phyloP scores from a whole-genome alignment of 352 stramenopile genomes.

The Plasmopara muralis region DNA sequence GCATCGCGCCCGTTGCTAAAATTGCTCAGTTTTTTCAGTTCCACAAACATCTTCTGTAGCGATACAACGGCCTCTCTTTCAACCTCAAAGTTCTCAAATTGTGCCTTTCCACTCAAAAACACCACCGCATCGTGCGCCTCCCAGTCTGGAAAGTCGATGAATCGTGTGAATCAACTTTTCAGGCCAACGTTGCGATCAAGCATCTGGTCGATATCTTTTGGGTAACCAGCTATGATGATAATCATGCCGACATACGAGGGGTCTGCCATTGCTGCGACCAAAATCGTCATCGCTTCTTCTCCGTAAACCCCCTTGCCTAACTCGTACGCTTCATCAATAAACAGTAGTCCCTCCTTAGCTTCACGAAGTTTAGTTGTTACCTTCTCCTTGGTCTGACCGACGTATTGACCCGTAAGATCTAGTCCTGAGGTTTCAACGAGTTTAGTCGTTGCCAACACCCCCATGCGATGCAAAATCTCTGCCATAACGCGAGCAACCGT shows the following conservation, averaged over 20 bases:
- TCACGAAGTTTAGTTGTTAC: constrained; percentile 84
- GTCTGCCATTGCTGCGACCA: constrained; percentile 87
- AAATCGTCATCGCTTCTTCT: constrained; percentile 85
- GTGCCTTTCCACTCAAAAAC: constrained; percentile 43
- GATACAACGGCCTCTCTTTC: constrained; percentile 54
- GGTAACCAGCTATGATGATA: constrained; percentile 88
- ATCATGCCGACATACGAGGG: constrained; percentile 79
- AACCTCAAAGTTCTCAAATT: constrained; percentile 68
- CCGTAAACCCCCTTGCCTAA: constrained; percentile 74
- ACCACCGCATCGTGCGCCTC: constrained; percentile 67
- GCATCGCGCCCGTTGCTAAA: constrained; percentile 89
- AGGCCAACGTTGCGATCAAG: constrained; percentile 81
- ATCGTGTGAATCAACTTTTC: constrained; percentile 87
- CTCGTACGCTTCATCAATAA: constrained; percentile 91
- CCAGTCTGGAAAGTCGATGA: constrained; percentile 88
- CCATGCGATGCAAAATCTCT: constrained; percentile 91
- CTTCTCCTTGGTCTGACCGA: constrained; percentile 88
- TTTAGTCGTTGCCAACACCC: constrained; percentile 85
- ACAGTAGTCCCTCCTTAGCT: constrained; percentile 88
- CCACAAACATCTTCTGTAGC: constrained; percentile 48
- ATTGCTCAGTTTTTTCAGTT: constrained; percentile 65
- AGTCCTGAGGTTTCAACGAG: constrained; percentile 86
- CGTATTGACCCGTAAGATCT: constrained; percentile 82
- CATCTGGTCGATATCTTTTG: constrained; percentile 85
- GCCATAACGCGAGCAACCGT: constrained; percentile 88